Base-by-base conservation (phyloP, 2,329 filamentous ascomycete genomes). In the Volutella citrinella region DNA sequence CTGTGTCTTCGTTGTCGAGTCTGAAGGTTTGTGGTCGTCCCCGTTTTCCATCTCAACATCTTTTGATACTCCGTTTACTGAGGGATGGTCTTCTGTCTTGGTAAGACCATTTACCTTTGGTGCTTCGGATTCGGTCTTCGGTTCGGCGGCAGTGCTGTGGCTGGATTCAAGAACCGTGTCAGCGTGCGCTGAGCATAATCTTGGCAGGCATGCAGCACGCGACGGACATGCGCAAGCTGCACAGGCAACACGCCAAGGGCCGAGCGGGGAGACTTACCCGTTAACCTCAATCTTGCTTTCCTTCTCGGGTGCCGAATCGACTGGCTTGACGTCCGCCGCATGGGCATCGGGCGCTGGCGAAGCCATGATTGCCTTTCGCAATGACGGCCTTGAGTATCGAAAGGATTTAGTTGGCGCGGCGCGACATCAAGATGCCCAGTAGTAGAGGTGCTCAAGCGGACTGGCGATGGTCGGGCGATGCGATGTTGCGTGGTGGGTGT, bases 301-400 rank as follows among this genome's bases (percentile, higher is more conserved):
- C 44, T 54, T 55, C 14, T 53, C 49, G n/a, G 40, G 29, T 32
- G 44, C 48, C 17, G 46, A 42, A 26, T 57, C 53, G 24, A 39
- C 49, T 54, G 66, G 60, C 64, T 78, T 80, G 52, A 71, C 60
- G 52, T 74, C 72, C 53, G 59, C 47, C 46, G 56, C 44, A 42
- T 60, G 49, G 34, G 57, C 53, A 51, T 72, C 64, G 42, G 65
- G 57, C 27, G 57, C 59, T 42, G 69, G 66, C 48, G 72, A 72
- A 44, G 72, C 67, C 72, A 77, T 76, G 54, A 66, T 66, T 67
- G 69, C 68, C 63, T 68, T 69, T 61, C 62, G 68, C 60, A 55
- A 48, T 50, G 44, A 42, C 28, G 30, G 49, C 48, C 55, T 52
- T 51, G 41, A 46, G 37, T 43, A 38, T 45, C 48, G 45, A 48